phyloP scores from a whole-genome alignment of 345 rosid species.

The Acer saccharum region DNA sequence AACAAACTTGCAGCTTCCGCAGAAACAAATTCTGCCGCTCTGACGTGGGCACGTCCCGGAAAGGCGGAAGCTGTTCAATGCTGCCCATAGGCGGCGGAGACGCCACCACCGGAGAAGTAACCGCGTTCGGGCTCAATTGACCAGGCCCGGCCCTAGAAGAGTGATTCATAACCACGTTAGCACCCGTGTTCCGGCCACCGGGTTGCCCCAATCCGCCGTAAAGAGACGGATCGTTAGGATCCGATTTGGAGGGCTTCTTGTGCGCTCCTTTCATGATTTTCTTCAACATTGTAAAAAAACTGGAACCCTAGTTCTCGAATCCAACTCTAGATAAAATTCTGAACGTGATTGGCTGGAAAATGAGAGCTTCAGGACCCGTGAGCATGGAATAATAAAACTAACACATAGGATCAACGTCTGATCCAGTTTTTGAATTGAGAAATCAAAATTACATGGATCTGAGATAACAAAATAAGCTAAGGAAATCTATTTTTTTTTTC shows the following conservation, averaged over 20 bases:
- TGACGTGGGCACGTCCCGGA: conserved; percentile 61
- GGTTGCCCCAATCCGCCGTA: conserved; percentile 41
- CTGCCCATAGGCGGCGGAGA: conserved; percentile 56
- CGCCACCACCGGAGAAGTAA: conserved; percentile 18
- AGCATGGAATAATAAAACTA: conserved; percentile 29
- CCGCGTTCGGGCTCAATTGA: conserved; percentile 18
- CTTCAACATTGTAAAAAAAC: conserved; percentile 58
- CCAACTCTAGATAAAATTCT: neutral
- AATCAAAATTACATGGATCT: conserved; percentile 25
- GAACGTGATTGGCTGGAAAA: conserved; percentile 14
- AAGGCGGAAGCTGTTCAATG: conserved; percentile 66
- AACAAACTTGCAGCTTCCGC: conserved; percentile 74
- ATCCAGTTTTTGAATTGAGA: neutral
- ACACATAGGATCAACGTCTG: neutral
- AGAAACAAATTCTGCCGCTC: conserved; percentile 67
- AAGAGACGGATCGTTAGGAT: conserved; percentile 44
- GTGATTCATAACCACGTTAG: conserved; percentile 69
- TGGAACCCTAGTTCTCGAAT: conserved; percentile 14
- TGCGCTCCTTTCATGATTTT: conserved; percentile 80
- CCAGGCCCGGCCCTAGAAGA: conserved; percentile 50
- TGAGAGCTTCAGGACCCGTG: conserved; percentile 18
- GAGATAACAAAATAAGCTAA: neutral
- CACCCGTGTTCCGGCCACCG: conserved; percentile 37
- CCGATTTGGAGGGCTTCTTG: conserved; percentile 68
- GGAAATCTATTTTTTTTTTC: conserved; percentile 4